These are phyloP conservation scores for Aegilops umbellulata DNA, from an alignment of 176 grass and related monocot genomes.

Conservation along the genomic window DNA sequence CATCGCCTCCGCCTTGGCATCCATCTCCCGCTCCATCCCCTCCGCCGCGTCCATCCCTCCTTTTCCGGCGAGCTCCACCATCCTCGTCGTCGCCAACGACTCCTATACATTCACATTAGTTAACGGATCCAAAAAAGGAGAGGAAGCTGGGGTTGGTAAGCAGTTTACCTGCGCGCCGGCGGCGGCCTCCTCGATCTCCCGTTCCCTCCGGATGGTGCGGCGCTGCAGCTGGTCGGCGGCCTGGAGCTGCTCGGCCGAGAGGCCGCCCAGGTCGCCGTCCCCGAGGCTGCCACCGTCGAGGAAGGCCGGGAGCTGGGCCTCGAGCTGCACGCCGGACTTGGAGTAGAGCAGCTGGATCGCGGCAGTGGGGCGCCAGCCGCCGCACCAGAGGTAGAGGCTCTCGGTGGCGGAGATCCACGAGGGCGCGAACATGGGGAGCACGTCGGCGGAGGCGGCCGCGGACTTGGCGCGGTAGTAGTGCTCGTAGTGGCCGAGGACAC, in stretches of 20 bases:
- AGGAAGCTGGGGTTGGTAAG: neutral
- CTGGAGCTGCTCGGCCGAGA: conserved; percentile 41
- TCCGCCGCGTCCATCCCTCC: neutral
- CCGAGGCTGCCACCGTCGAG: neutral
- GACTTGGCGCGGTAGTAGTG: conserved; percentile 66
- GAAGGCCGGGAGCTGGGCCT: conserved; percentile 36
- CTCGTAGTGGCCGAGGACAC: conserved; percentile 63
- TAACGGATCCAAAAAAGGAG: no score
- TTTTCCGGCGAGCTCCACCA: conserved; percentile 46
- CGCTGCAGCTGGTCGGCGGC: conserved; percentile 50
- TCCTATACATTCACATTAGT: conserved; percentile 31
- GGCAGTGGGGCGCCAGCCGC: conserved; percentile 71
- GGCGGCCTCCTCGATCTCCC: conserved; percentile 53
- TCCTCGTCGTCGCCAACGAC: conserved; percentile 41
- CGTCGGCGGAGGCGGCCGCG: conserved; percentile 33
- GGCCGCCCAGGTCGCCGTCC: conserved; percentile 33
- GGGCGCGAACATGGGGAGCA: conserved; percentile 60
- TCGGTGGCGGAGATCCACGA: conserved; percentile 77
- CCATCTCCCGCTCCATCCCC: conserved; percentile 43
- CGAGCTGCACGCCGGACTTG: conserved; percentile 67
- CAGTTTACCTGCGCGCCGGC: conserved; percentile 37
- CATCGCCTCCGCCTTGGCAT: conserved; percentile 41
- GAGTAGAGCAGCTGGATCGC: conserved; percentile 76
- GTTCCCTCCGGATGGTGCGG: conserved; percentile 42
- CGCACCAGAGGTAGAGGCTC: conserved; percentile 74